Evolutionary conservation across 1,284 basidiomycete species (phyloP), one percentile per base, ranked within the genome.

Genomic region (Phellopilus nigrolimitatus): DNA sequence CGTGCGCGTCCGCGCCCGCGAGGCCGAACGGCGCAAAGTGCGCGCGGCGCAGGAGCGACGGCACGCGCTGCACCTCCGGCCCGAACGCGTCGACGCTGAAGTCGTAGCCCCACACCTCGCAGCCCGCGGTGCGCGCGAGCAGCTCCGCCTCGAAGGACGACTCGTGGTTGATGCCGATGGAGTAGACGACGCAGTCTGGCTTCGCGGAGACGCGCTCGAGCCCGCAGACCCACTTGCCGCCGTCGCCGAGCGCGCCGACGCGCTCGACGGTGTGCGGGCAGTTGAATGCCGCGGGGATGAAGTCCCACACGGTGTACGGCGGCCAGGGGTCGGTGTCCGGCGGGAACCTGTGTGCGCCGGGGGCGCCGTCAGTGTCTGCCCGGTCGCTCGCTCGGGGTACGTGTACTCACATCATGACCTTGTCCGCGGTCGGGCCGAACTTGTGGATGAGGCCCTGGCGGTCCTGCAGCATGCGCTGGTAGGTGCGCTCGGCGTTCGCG

Each of bases 161-260:
- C 56, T 79, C 75, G 61, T 65, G 67, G 45, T 77, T 78, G 55
- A 78, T 58, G 17, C 73, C 75, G 45, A 77, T 68, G 17, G 75
- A 75, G 56, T 77, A 78, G 42, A 78, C 64, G 45, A 75, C 68
- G 50, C 74, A 77, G 28, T 68, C 60, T 36, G 62, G 66, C 57
- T 78, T 73, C 22, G 62, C 63, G 17, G 61, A 64, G 50, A 78
- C 64, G 19, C 71, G 68, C 47, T 74, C 71, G 45, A 76, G 44
- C 5, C 76, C 75, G 53, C 76, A 78, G 5, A 73, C 59, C 74
- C 75, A 79, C 60, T 78, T 79, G 13, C 75, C 75, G 6, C 75
- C 76, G 50, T 78, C 75, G 8, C 72, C 73, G 53, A 75, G 66
- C 4, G 72, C 66, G 4, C 75, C 76, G 17, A 78, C 44, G 37